Evolutionary conservation across 2,329 filamentous ascomycete species (phyloP).

Genomic region (Cladosporium halotolerans): DNA sequence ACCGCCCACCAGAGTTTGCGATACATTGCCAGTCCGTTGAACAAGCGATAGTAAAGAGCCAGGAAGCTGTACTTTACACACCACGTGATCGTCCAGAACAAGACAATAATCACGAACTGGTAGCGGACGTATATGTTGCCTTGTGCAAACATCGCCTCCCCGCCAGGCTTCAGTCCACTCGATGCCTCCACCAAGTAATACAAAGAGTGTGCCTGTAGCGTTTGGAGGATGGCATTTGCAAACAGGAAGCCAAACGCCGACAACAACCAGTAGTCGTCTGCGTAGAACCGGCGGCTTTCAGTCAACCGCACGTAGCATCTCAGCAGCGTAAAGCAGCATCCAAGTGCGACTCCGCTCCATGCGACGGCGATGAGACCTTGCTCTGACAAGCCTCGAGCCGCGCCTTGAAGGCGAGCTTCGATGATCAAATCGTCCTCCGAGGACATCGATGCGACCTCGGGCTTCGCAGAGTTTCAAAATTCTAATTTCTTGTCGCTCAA

Average conservation of each 20-base stretch:
- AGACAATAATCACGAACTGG: conserved; percentile 3
- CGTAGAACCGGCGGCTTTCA: conserved; percentile 2
- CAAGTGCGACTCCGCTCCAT: conserved; percentile 1
- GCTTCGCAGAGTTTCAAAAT: too few species aligned
- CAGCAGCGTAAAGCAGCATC: neutral
- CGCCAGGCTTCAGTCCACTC: neutral
- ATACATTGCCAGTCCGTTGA: neutral
- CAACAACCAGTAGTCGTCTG: conserved; percentile 6
- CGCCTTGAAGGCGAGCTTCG: conserved; percentile 7
- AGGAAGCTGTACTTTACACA: conserved; percentile 7
- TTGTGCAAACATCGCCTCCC: neutral
- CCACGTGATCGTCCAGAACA: conserved; percentile 2
- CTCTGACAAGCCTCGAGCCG: neutral
- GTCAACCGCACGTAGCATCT: conserved; percentile 3
- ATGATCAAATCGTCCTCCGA: neutral
- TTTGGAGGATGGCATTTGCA: conserved; percentile 6
- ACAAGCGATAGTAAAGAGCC: conserved; percentile 2
- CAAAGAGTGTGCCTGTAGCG: neutral
- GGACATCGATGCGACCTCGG: neutral
- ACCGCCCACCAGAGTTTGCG: conserved; percentile 1
- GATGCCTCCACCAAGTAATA: conserved; percentile 4
- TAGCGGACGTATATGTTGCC: conserved; percentile 3
- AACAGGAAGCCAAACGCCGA: neutral
- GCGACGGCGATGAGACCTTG: neutral
- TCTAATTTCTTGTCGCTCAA: too few species aligned